Base-by-base conservation (phyloP, 2,329 filamentous ascomycete species). In the Clonostachys sp. region DNA sequence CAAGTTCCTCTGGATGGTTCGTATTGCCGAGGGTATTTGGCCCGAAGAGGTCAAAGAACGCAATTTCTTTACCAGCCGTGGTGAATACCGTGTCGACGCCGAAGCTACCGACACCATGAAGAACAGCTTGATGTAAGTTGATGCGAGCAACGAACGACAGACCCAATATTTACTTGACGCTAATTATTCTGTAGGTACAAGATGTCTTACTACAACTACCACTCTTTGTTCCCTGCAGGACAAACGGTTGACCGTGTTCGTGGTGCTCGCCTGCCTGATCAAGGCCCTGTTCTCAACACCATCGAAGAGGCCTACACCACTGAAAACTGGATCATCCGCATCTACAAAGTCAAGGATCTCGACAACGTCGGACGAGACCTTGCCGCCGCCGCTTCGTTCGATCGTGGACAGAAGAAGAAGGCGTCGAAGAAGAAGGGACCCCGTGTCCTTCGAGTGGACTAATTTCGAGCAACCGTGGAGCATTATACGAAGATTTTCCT, bases 1-100 rank as follows among this genome's bases (percentile, higher is more conserved):
- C 78, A 99, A 99, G 75, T 99, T 99, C 77, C 77, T 99, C 57
- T 99, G 94, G 94, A 99, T 99, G 95, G 91, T 99, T 49, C 84
- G 94, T 64, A 99, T 99, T 62, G 94, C 94, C 38, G 94, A 99
- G 71, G 94, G 94, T 54, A 97, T 99, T 71, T 99, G 94, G 94
- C 94, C 94, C n/a, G 91, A 97, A 55, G 92, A 99, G 77, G 86
- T 99, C 57, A 95, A 91, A 73, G 94, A 99, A 73, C 87, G 94
- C 54, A 87, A 92, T 61, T 99, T 92, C 75, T 99, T 99, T 72
- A 99, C 94, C 7, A 61, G 85, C 5, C 84, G 91, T 53, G 94
- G 95, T 64, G 94, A 99, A 67, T 99, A 99, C 74, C 84, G 87
- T 53, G 89, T 99, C 33, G 94, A 99, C 58, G 86, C 85, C n/a